Base-by-base conservation (phyloP, 2,329 filamentous ascomycete species). In the Diaporthe sp. region DNA sequence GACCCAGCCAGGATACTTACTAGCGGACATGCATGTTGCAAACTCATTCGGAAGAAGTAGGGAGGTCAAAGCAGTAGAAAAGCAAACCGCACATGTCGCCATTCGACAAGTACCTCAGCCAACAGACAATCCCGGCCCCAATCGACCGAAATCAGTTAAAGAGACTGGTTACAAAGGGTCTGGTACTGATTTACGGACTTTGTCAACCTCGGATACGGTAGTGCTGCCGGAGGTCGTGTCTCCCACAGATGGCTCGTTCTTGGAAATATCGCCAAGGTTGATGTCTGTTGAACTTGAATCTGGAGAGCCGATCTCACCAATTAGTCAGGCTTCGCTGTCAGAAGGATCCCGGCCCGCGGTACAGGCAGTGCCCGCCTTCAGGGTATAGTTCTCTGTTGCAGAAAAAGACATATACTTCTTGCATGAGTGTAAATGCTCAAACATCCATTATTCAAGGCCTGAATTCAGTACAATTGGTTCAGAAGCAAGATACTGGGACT, bases 121-220 rank as follows among this genome's bases (percentile, higher is more conserved):
- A 7, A n/a, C 3, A 0, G 50, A 3, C 25, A 0, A 17, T 3
- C 5, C 50, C 4, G 17, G 30, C 25, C 0, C 25, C 12, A 25
- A 54, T 22, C 25, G 50, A 28, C 25, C 12, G 50, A 1, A 28
- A 5, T 9, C 13, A 17, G 13, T 7, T 12, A 17, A 10, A n/a
- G 10, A 12, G 0, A 30, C 25, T 10, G 50, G 28, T 6, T 12
- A 0, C 50, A 54, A 1, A 7, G 50, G 4, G 25, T 17, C 25
- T 28, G 22, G 2, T 7, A 28, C 50, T 54, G 3, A 3, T 13
- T 1, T 54, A 3, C 50, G 19, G 1, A 8, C 19, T 5, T 54
- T 13, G 25, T 9, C 50, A 17, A 1, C 25, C 50, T 54, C 50
- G 17, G 2, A 54, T 22, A 5, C 15, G 50, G 12, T 3, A 54